These are phyloP conservation scores for Aspergillus sp. DNA, from an alignment of 2,329 filamentous ascomycete species.

Conservation along the genomic window DNA sequence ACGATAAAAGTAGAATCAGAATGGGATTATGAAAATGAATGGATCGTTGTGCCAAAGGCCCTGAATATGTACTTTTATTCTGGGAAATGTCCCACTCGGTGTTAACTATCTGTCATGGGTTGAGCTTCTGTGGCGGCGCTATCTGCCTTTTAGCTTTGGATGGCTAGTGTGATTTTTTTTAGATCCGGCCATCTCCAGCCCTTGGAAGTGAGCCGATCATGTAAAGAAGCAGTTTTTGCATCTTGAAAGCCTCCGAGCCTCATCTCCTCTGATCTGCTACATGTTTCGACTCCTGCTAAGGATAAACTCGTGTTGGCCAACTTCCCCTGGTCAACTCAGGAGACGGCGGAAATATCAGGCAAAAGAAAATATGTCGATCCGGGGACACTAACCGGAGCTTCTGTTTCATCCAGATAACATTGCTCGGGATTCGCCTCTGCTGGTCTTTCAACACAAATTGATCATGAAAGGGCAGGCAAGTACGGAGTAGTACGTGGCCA, in stretches of 20 bases:
- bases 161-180: constrained; percentile 5
- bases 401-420: not conserved
- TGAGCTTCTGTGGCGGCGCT: constrained; percentile 29
- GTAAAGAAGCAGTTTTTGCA: constrained; percentile 1
- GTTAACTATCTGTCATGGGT: constrained; percentile 17
- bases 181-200: constrained; percentile 11
- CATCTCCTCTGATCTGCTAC: not conserved
- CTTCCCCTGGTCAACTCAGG: constrained; percentile 3
- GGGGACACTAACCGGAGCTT: constrained; percentile 22
- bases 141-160: constrained; percentile 26
- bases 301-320: not conserved
- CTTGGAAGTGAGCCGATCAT: not conserved
- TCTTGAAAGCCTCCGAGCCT: constrained; percentile 10
- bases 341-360: not conserved
- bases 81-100: constrained; percentile 20
- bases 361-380: constrained; percentile 24
- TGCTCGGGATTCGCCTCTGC: not conserved
- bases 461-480: not conserved
- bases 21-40: constrained; percentile 9
- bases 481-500: not conserved
- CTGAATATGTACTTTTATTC: constrained; percentile 24
- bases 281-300: not conserved
- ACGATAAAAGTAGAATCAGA: constrained; percentile 4
- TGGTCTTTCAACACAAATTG: not conserved
- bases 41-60: constrained; percentile 9